phyloP scores from a whole-genome alignment of 352 stramenopile species.

The Globisporangium parvum region DNA sequence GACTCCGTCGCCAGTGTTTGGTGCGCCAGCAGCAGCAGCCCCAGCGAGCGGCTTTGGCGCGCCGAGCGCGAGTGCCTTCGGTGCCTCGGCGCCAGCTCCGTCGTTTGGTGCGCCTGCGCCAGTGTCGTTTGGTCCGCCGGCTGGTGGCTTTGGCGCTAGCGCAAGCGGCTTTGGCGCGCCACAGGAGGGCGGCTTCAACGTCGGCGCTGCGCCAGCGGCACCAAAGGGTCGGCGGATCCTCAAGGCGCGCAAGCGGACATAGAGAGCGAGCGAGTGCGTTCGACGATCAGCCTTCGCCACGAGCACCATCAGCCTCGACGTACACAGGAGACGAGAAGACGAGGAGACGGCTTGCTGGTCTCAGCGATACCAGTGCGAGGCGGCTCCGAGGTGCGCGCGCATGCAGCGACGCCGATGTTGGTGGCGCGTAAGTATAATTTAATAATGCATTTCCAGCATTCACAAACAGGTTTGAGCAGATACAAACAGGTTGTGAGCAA shows the following conservation, averaged over 20 bases:
- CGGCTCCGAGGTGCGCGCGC: not conserved
- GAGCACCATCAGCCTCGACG: not conserved
- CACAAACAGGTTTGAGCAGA: not conserved
- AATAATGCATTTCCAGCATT: slow-evolving; percentile 13
- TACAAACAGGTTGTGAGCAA: too few relatives aligned
- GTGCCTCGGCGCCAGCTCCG: slow-evolving; percentile 8
- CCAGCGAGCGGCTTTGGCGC: slow-evolving; percentile 24
- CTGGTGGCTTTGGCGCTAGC: slow-evolving; percentile 22
- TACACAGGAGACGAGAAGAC: not conserved
- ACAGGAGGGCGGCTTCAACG: slow-evolving; percentile 52
- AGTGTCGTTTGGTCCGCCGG: slow-evolving; percentile 27
- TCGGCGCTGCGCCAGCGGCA: slow-evolving; percentile 49
- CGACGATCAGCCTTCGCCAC: not conserved
- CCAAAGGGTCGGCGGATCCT: slow-evolving; percentile 60
- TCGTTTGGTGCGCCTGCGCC: slow-evolving; percentile 18
- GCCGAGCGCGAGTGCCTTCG: slow-evolving; percentile 10
- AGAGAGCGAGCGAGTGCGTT: not conserved
- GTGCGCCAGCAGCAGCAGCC: slow-evolving; percentile 7
- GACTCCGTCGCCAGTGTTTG: slow-evolving; percentile 8
- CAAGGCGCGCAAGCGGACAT: slow-evolving; percentile 28
- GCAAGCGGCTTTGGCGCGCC: slow-evolving; percentile 23
- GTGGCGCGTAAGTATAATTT: slow-evolving; percentile 14
- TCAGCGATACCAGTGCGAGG: slow-evolving; percentile 8
- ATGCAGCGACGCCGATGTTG: slow-evolving; percentile 5
- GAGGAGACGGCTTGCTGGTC: slow-evolving; percentile 4